phyloP scores from a whole-genome alignment of 805 yeast genomes.

The Saturnispora serradocipensis region DNA sequence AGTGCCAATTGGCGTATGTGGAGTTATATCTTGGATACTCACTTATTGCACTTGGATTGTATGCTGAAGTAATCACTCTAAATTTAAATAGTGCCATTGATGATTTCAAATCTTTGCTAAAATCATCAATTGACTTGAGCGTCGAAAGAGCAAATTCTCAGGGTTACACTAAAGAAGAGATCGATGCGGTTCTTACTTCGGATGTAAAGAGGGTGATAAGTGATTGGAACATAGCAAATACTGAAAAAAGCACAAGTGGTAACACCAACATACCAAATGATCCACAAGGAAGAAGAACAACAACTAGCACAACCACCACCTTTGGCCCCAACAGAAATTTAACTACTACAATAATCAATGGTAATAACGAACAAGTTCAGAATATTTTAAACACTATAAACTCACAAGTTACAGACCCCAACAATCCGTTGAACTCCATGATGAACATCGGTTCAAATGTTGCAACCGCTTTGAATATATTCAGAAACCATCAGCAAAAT shows the following conservation, averaged over 20 bases:
- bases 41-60: neutral
- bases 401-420: neutral
- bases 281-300: neutral
- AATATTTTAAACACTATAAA: neutral
- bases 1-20: slow-evolving; percentile 4
- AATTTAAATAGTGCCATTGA: neutral
- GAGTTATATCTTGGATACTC: slow-evolving; percentile 1
- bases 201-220: neutral
- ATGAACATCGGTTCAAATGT: slow-evolving; percentile 3
- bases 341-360: neutral
- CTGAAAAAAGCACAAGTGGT: neutral
- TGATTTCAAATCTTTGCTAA: neutral
- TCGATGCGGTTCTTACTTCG: neutral
- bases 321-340: neutral
- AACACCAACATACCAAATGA: too few relatives aligned
- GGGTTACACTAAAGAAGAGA: slow-evolving; percentile 1
- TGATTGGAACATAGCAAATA: neutral
- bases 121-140: neutral
- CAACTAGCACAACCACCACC: neutral
- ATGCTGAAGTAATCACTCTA: neutral
- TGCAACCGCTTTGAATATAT: neutral
- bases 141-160: neutral
- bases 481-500: neutral
- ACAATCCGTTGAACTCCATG: neutral
- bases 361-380: neutral